These are phyloP conservation scores for Solanum dulcamara DNA, from an alignment of 257 asterid species.

Conservation along the genomic window DNA sequence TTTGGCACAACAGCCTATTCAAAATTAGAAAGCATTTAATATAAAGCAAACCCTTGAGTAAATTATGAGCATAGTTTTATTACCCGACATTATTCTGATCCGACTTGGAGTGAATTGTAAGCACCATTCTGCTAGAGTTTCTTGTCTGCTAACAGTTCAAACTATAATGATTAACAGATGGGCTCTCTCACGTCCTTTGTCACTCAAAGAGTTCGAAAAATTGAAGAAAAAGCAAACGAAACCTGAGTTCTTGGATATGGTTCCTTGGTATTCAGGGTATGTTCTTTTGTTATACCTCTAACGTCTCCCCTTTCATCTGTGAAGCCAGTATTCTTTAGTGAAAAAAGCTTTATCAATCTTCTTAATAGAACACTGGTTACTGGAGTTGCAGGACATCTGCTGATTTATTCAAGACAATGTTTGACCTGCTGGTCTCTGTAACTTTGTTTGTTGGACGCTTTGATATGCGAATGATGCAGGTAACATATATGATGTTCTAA, in stretches of 20 bases:
- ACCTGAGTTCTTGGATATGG: conserved; percentile 97
- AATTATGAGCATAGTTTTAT: neutral
- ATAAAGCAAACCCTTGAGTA: neutral
- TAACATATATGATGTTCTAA: conserved; percentile 8
- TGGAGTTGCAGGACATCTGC: conserved; percentile 80
- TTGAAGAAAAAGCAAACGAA: conserved; percentile 80
- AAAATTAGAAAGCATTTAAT: neutral
- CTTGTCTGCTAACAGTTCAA: neutral
- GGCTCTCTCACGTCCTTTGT: conserved; percentile 97
- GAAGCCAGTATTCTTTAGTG: neutral
- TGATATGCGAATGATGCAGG: conserved; percentile 99
- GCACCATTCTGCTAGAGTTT: neutral
- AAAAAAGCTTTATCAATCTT: neutral
- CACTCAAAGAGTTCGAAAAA: conserved; percentile 75
- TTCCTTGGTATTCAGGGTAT: conserved; percentile 99
- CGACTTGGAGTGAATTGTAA: neutral
- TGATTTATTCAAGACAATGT: conserved; percentile 92
- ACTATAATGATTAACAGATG: conserved; percentile 41
- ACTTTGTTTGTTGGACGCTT: conserved; percentile 99
- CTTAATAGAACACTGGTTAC: neutral
- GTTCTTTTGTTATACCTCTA: neutral
- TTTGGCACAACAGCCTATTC: neutral
- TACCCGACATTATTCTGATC: neutral
- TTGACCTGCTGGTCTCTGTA: conserved; percentile 93
- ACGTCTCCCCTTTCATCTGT: neutral